Conservation (phyloP, 1,284 basidiomycete genomes). For the Ganoderma multipileum region DNA sequence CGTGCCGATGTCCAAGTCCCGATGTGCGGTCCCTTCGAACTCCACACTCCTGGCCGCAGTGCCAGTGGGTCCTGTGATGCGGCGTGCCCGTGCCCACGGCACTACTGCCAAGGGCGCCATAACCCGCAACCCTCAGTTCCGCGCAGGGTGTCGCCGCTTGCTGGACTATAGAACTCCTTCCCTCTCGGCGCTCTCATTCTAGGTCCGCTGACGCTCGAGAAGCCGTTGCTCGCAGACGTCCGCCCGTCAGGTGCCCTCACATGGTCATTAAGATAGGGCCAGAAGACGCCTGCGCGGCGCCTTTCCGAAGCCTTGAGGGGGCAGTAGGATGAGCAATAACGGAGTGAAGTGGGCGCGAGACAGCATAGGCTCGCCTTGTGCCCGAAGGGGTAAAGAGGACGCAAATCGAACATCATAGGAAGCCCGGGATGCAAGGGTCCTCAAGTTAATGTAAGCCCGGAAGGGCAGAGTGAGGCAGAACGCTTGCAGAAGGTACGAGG, state of each 20-base stretch:
- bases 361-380: not conserved
- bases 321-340: not conserved
- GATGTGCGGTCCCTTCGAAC: not conserved
- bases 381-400: constrained; percentile 1
- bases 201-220: not conserved
- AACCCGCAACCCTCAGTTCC: not conserved
- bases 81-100: constrained; percentile 1
- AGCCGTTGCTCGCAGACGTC: not conserved
- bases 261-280: not conserved
- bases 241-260: not conserved
- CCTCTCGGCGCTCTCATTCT: constrained; percentile 4
- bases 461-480: not conserved
- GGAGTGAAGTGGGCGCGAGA: not conserved
- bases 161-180: constrained; percentile 14
- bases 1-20: not conserved
- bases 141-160: constrained; percentile 6
- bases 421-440: not conserved
- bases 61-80: not conserved
- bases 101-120: not conserved
- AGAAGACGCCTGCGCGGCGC: not conserved
- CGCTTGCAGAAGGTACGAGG: not conserved
- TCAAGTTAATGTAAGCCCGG: not conserved
- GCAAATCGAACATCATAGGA: not conserved
- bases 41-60: not conserved
- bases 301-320: not conserved